Conservation (phyloP, 1,284 basidiomycete genomes). For the Leccinum pachyderme region DNA sequence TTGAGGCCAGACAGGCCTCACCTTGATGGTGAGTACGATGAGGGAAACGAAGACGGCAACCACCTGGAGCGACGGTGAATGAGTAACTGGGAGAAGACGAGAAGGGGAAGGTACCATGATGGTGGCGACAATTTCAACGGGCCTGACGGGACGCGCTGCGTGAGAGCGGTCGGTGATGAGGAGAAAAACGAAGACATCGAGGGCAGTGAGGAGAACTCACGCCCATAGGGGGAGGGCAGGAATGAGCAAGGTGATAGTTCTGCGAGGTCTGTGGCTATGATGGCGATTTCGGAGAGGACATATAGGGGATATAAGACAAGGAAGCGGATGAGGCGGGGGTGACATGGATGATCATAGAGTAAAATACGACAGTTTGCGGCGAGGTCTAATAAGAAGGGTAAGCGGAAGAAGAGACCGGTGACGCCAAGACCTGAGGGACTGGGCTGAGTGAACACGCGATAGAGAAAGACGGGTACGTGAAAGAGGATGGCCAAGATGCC, state of each 20-base stretch:
- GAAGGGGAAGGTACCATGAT: slow-evolving; percentile 41
- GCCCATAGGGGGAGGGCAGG: slow-evolving; percentile 78
- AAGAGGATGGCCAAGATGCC: slow-evolving; percentile 82
- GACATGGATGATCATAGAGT: slow-evolving; percentile 62
- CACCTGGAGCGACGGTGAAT: slow-evolving; percentile 45
- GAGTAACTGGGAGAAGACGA: not conserved
- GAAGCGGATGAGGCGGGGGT: slow-evolving; percentile 62
- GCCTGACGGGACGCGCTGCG: slow-evolving; percentile 52
- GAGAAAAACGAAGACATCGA: slow-evolving; percentile 80
- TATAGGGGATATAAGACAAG: slow-evolving; percentile 72
- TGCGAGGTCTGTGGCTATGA: slow-evolving; percentile 75
- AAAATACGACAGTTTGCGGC: slow-evolving; percentile 75
- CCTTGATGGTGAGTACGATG: slow-evolving; percentile 71
- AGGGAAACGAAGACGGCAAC: slow-evolving; percentile 69
- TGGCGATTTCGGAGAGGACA: slow-evolving; percentile 73
- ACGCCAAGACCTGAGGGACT: slow-evolving; percentile 57
- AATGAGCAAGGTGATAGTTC: slow-evolving; percentile 72
- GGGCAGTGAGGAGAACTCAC: slow-evolving; percentile 80
- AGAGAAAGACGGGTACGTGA: slow-evolving; percentile 45
- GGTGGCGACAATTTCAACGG: slow-evolving; percentile 75
- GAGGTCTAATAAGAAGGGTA: slow-evolving; percentile 44
- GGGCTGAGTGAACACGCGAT: not conserved
- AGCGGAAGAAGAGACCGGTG: slow-evolving; percentile 46
- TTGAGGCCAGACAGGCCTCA: slow-evolving; percentile 64
- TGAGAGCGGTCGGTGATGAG: slow-evolving; percentile 60